Evolutionary conservation across 805 yeast genomes (phyloP), one percentile per base, ranked within the genome.

Genomic region (Candida khao-thaluensis): DNA sequence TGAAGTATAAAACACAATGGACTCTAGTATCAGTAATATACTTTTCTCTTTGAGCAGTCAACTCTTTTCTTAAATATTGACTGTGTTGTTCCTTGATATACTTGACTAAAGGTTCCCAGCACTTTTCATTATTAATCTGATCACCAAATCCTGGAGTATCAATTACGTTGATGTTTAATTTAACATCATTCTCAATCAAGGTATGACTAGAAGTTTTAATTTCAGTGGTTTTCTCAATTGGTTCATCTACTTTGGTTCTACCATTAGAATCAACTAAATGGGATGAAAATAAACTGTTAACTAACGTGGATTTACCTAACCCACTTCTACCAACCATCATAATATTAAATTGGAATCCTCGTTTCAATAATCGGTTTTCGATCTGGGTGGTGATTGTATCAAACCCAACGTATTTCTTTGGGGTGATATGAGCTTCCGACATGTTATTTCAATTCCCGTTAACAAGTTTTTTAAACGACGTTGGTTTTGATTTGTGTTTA

Each of bases 61-160:
- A 81, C 66, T 90, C 98, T 62, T 85, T 86, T 68, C 97, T 83
- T 58, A 90, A 74, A 62, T 85, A 90, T 54, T 82, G 82, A 30
- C 95, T 84, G 62, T 90, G 95, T 66, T 90, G 97, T 64, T 90
- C 97, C 67, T 90, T 90, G 60, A 90, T 87, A 66, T 89, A 90
- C 65, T 87, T 88, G 49, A 90, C 82, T 47, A 90, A 81, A 38
- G 96, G 96, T 53, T 90, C 98, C 96, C 97, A 91, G 65, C 95
- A 89, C 64, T 84, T 85, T 54, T 86, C 95, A 64, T 90, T 90
- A 69, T 89, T 86, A 50, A 93, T 85, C 66, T 86, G 96, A 71
- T 93, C 99, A 27, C 96, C 98, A 71, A 88, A 93, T 11, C 98
- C 98, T 15, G 98, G 98, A 3, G 99, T 93, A 60, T 93, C 99